These are phyloP conservation scores for Iris pallida DNA, from an alignment of 116 monocot species.

Conservation along the genomic window DNA sequence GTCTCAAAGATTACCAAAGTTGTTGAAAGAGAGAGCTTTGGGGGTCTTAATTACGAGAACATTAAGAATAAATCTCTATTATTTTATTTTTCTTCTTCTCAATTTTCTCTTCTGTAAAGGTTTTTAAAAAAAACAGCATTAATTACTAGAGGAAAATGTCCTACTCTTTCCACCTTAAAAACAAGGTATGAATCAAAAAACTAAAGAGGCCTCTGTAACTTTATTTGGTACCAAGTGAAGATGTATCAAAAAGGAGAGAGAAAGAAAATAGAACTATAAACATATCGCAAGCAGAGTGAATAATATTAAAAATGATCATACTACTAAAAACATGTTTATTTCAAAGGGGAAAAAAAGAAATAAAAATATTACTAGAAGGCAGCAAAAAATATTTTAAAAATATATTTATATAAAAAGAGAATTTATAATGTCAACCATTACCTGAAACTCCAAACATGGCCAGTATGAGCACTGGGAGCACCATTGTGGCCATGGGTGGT, in stretches of 20 bases:
- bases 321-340: not conserved
- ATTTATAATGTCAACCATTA: constrained; percentile 1
- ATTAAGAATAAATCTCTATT: too few species aligned
- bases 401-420: not conserved
- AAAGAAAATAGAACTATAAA: not conserved
- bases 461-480: constrained; percentile 28
- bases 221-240: not conserved
- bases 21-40: too few species aligned
- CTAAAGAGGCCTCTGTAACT: not conserved
- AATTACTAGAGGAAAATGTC: too few species aligned
- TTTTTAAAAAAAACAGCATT: too few species aligned
- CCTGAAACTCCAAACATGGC: constrained; percentile 42
- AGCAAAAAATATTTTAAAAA: not conserved
- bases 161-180: not conserved
- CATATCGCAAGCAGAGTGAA: not conserved
- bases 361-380: not conserved
- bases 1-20: too few species aligned
- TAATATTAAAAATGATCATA: not conserved
- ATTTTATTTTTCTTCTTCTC: too few species aligned
- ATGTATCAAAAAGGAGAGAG: not conserved
- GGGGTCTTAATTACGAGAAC: too few species aligned
- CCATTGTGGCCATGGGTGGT: constrained; percentile 31
- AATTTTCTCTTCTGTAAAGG: too few species aligned
- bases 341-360: not conserved
- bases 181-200: not conserved